Base-by-base conservation (phyloP, 2,329 filamentous ascomycete genomes). In the Alternaria gaisen region DNA sequence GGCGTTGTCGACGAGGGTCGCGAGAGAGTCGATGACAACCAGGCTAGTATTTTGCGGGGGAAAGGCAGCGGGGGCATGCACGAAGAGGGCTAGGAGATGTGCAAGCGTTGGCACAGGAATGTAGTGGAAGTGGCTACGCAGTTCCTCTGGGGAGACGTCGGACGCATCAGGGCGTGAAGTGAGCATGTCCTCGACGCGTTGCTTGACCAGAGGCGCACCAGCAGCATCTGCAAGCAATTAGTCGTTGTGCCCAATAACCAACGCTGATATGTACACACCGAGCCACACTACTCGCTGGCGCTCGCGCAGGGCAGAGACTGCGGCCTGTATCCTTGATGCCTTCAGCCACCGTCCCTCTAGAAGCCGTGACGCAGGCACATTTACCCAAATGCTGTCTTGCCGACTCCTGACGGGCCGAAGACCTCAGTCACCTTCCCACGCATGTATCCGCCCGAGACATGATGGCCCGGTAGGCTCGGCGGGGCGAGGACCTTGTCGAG, bases 371-470 rank as follows among this genome's bases (percentile, higher is more conserved):
- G 53, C 58, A 53, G 63, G 56, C 56, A 60, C 48, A 80, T 87
- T 80, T 83, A 94, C 91, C 90, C 91, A 69, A 97, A 82, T 12
- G 90, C 85, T 4, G 93, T 97, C 83, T 97, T 97, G 30, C 94
- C 94, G 26, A 87, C 87, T 2, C 93, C 94, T 9, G 92, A 90
- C 11, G 94, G 93, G 0, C 94, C 94, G 86, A 92, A 97, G 51
- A 97, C 81, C 78, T 98, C 94, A 4, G 91, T 91, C 42, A 97
- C 84, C 76, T 93, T 91, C 14, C 93, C 92, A 58, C 89, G 87
- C 61, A 85, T 85, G 48, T 97, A 83, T 4, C 93, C 93, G 55
- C 72, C 70, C 41, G 65, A 47, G 34, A 66, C 58, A 54, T 63
- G 43, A 28, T 71, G 70, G 60, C 72, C 69, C 22, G 70, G 69